Evolutionary conservation across 108 stramenopile species (phyloP), one percentile per base, ranked within the genome.

Genomic region (Craspedostauros australis): DNA sequence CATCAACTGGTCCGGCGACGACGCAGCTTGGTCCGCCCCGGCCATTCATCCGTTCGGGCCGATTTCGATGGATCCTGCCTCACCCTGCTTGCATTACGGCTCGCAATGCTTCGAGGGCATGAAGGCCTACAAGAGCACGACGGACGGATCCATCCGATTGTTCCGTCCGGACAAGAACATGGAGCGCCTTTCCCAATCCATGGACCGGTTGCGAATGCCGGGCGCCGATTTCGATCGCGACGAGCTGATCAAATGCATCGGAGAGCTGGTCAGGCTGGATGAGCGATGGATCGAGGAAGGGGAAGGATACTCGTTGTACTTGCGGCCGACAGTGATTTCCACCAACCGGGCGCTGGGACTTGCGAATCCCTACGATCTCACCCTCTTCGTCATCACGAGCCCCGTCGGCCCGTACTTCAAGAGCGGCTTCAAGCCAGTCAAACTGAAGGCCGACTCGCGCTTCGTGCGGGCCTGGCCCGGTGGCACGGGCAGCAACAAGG

Each of bases 381-480:
- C 90, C 27, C 39, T 95, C 3, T 96, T 72, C 60, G 76, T 80
- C 29, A 94, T 96, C 48, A 75, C 88, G 16, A 75, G 66, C 28
- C 95, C 95, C 3, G 95, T 96, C 2, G 95, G 95, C 0, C 95
- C 94, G 9, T 91, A 97, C 70, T 95, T 93, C 68, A 76, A 82
- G 33, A 75, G 80, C 39, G 98, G 98, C 33, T 97, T 97, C 68
- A 70, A 80, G 33, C 98, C 98, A 5, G 66, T 98, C 27, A 79
- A 67, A 22, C 76, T 98, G 16, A 87, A 73, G 28, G 80, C 90
- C 2, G 95, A 96, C 70, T 81, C 86, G 15, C 40, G 39, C 23
- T 88, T 81, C 44, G 82, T 95, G 9, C 84, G 98, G 18, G 95
- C 98, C 4, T 98, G 96, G 96, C 96, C 95, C 3, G 96, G 96